Base-by-base conservation (phyloP, 2,329 filamentous ascomycete species). In the Colletotrichum phormii region DNA sequence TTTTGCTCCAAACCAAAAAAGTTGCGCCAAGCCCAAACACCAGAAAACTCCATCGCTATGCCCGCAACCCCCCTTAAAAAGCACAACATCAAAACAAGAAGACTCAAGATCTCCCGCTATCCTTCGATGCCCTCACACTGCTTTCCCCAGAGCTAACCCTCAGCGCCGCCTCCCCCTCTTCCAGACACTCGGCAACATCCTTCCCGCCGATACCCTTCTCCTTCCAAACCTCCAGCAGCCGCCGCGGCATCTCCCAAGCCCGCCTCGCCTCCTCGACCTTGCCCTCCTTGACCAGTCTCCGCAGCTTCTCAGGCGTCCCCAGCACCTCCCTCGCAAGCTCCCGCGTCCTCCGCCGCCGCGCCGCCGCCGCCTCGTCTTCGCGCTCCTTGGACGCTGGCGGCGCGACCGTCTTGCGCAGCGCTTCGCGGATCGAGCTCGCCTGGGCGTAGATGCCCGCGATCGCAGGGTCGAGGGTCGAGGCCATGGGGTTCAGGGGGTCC, bases 401-500 rank as follows among this genome's bases (percentile, higher is more conserved):
- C 1, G 87, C 86, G 2, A 90, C 81, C 4, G 82, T 83, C 55
- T 84, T 78, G 67, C 88, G 86, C 29, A 91, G 79, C 13, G 84
- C 83, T 72, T 88, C 86, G 74, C 86, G 85, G 77, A 91, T 91
- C 51, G 84, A 83, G 2, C 83, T 86, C 7, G 89, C 89, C 77
- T 89, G 86, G 42, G 87, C 87, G 77, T 94, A 94, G 76, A 96
- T 95, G 75, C 94, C 91, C 2, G 89, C 89, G 62, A 96, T 93
- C 49, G 93, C 93, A 3, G 91, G 91, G 75, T 93, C 90, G 37
- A 95, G 86, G 0, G 92, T 94, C 58, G 90, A 91, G 2, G 92
- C 93, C 81, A 93, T 91, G 1, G 93, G 92, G 72, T 92, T 93
- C 59, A 95, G 80, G 4, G 93, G 93, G 77, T 95, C 93, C 93